Percentiles rank a stretch among this genome's conserved stretches.
Evolutionary conservation across 176 grass and related monocot genomes (phyloP).

Genomic region (bread wheat (Triticum aestivum)): IWGSC_CS_RefSeq_v2.1 NC_057814.1:561506237-561506736

Average conservation of each 20-base stretch:
- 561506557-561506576: background rate
- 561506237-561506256: background rate
- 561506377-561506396: background rate
- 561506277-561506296: background rate
- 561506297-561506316: background rate
- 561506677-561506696: constrained; percentile 10
- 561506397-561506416: background rate
- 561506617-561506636: constrained; percentile 8
- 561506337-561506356: background rate
- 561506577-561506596: background rate
- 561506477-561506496: constrained; percentile 37
- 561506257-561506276: background rate
- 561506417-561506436: constrained; percentile 25
- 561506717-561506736: background rate
- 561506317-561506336: background rate
- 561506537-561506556: background rate
- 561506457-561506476: constrained; percentile 39
- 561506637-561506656: background rate
- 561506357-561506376: background rate
- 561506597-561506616: background rate
- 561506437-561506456: constrained; percentile 20
- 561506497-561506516: constrained; percentile 5
- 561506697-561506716: background rate
- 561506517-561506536: constrained; percentile 2
- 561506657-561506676: background rate